Percentiles rank a stretch among this genome's conserved stretches.
These are phyloP conservation scores for Penicillium parvum DNA, from an alignment of 495 filamentous ascomycete species.

Conservation along the genomic window DNA sequence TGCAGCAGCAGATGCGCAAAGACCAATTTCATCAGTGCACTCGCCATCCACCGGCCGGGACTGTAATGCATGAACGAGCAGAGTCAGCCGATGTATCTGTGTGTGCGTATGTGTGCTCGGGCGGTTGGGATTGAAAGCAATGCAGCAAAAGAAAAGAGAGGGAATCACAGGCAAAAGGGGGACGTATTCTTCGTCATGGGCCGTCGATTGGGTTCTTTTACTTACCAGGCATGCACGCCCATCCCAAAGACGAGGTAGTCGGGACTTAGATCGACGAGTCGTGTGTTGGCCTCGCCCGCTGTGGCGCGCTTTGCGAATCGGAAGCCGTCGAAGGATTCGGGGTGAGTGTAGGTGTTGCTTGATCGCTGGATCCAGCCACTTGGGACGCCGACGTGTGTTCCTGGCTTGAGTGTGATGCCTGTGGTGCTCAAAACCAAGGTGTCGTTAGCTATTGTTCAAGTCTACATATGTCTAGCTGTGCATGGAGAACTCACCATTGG, in stretches of 20 bases:
- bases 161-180: no score
- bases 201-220: no score
- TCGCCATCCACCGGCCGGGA: conserved; percentile 55
- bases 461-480: no score
- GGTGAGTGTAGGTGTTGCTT: conserved; percentile 12
- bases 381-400: conserved; percentile 23
- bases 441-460: background rate
- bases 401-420: conserved; percentile 23
- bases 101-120: background rate
- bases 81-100: conserved; percentile 20
- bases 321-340: conserved; percentile 26
- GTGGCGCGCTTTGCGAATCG: conserved; percentile 23
- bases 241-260: conserved; percentile 28
- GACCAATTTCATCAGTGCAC: conserved; percentile 50
- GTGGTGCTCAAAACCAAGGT: background rate
- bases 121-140: conserved; percentile 15
- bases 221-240: conserved; percentile 25
- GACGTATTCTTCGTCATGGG: no score
- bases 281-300: conserved; percentile 11
- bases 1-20: conserved; percentile 42
- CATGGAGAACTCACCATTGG: conserved; percentile 15
- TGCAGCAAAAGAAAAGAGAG: background rate
- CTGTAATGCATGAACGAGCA: conserved; percentile 18
- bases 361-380: conserved; percentile 22
- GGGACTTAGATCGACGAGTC: conserved; percentile 21